phyloP scores from a whole-genome alignment of 257 asterid species.

The Solanum paucissectum region DNA sequence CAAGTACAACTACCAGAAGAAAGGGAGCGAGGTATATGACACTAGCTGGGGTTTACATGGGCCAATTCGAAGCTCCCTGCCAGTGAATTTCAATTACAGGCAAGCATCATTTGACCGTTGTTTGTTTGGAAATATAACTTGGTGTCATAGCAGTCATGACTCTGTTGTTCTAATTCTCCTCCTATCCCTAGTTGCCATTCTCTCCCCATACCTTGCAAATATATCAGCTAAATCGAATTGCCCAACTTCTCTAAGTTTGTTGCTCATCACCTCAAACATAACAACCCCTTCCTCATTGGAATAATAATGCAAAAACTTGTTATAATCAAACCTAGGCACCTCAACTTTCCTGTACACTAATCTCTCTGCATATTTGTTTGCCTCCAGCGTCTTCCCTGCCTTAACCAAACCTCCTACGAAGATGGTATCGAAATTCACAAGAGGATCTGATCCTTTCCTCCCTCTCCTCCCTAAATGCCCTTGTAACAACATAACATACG shows the following conservation, averaged over 20 bases:
- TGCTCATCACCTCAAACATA: constrained; percentile 77
- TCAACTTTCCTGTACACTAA: constrained; percentile 46
- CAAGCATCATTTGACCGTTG: background rate
- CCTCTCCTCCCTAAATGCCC: constrained; percentile 92
- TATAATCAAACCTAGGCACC: constrained; percentile 91
- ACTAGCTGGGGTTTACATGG: background rate
- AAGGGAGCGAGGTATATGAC: background rate
- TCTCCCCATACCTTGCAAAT: constrained; percentile 62
- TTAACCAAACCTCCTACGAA: constrained; percentile 84
- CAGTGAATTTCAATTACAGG: background rate
- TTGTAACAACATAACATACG: constrained; percentile 82
- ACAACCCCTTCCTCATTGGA: constrained; percentile 77
- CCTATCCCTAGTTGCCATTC: constrained; percentile 86
- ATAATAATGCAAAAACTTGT: constrained; percentile 64
- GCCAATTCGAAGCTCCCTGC: background rate
- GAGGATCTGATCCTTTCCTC: constrained; percentile 71
- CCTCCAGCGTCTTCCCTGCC: constrained; percentile 63
- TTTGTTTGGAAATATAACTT: background rate
- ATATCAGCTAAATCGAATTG: constrained; percentile 80
- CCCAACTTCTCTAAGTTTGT: constrained; percentile 78
- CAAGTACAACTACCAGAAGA: background rate
- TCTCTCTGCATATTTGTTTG: constrained; percentile 76
- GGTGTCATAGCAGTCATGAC: background rate
- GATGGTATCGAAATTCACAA: constrained; percentile 88
- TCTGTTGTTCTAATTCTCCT: constrained; percentile 42